Conservation (phyloP, 1,284 basidiomycete species). For the Pseudozyma sp. region DNA sequence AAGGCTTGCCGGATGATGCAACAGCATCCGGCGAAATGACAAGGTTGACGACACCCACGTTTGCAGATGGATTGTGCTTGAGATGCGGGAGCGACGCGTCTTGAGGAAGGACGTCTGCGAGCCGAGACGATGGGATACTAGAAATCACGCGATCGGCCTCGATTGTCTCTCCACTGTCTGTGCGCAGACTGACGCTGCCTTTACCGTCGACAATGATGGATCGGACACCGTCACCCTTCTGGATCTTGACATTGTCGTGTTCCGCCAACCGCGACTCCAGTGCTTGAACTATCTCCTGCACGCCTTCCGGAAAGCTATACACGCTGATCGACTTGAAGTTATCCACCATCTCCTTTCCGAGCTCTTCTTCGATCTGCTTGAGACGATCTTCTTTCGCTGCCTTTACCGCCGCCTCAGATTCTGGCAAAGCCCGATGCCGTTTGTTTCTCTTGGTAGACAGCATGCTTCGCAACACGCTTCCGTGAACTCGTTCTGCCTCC, state of each 20-base stretch:
- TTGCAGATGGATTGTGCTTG: slow-evolving; percentile 66
- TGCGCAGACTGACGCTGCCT: slow-evolving; percentile 63
- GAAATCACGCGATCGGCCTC: slow-evolving; percentile 69
- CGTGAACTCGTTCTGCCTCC: slow-evolving; percentile 78
- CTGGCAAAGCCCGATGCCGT: slow-evolving; percentile 27
- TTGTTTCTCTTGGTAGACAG: slow-evolving; percentile 66
- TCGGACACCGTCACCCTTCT: slow-evolving; percentile 70
- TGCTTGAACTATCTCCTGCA: slow-evolving; percentile 77
- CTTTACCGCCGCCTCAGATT: slow-evolving; percentile 28
- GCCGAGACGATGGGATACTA: slow-evolving; percentile 46
- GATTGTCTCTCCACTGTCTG: slow-evolving; percentile 21
- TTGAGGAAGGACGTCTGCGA: slow-evolving; percentile 37
- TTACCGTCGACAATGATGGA: slow-evolving; percentile 73
- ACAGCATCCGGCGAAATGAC: slow-evolving; percentile 71
- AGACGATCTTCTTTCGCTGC: slow-evolving; percentile 24
- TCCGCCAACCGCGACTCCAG: slow-evolving; percentile 73
- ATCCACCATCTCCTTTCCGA: slow-evolving; percentile 71
- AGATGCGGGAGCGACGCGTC: slow-evolving; percentile 69
- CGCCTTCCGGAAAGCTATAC: slow-evolving; percentile 82
- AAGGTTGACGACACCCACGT: slow-evolving; percentile 63
- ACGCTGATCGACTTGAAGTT: slow-evolving; percentile 76
- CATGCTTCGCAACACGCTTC: slow-evolving; percentile 78
- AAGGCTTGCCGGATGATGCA: slow-evolving; percentile 77
- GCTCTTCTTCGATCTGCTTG: slow-evolving; percentile 69
- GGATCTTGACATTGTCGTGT: slow-evolving; percentile 75